A percentile compares a stretch with the other conserved stretches of the same genome.
Evolutionary conservation across 352 stramenopile species (phyloP).

Genomic region (Pythium plurisporium): DNA sequence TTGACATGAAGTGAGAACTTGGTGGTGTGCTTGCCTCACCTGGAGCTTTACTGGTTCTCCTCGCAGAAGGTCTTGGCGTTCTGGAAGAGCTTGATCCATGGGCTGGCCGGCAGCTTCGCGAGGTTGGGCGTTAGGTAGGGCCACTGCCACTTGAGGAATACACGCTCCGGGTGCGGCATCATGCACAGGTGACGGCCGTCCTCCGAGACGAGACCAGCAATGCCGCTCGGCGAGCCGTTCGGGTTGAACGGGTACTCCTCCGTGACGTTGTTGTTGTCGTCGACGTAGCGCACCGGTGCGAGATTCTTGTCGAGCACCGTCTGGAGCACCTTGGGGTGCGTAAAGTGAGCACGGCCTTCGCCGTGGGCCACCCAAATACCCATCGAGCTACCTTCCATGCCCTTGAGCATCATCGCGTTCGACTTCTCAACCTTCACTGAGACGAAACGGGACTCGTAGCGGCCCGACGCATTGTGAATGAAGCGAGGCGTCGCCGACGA

Average conservation of each 20-base stretch:
- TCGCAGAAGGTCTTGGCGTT: conserved; percentile 98
- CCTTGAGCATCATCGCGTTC: conserved; percentile 96
- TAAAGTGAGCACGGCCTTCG: conserved; percentile 95
- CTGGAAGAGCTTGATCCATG: conserved; percentile 98
- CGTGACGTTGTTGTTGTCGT: conserved; percentile 93
- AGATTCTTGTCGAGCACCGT: conserved; percentile 88
- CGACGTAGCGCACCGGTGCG: conserved; percentile 96
- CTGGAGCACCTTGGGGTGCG: conserved; percentile 88
- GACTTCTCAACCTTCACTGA: conserved; percentile 95
- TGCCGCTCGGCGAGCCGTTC: conserved; percentile 96
- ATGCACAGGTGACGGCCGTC: conserved; percentile 98
- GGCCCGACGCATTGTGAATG: conserved; percentile 95
- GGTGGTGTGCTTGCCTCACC: neutral
- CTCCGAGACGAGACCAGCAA: conserved; percentile 95
- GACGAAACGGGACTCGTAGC: conserved; percentile 97
- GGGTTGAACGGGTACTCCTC: conserved; percentile 99
- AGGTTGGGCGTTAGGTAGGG: conserved; percentile 91
- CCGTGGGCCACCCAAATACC: conserved; percentile 97
- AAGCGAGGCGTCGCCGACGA: conserved; percentile 88
- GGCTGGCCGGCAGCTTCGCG: conserved; percentile 74
- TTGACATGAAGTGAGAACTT: too few species aligned
- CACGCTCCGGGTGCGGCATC: conserved; percentile 99
- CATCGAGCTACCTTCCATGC: conserved; percentile 96
- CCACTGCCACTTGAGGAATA: conserved; percentile 98
- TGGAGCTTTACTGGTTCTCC: conserved; percentile 31